A percentile compares a stretch with the other conserved stretches of the same genome.
Conservation (phyloP, 176 grass and related monocot genomes). For the Carex cristatella region DNA sequence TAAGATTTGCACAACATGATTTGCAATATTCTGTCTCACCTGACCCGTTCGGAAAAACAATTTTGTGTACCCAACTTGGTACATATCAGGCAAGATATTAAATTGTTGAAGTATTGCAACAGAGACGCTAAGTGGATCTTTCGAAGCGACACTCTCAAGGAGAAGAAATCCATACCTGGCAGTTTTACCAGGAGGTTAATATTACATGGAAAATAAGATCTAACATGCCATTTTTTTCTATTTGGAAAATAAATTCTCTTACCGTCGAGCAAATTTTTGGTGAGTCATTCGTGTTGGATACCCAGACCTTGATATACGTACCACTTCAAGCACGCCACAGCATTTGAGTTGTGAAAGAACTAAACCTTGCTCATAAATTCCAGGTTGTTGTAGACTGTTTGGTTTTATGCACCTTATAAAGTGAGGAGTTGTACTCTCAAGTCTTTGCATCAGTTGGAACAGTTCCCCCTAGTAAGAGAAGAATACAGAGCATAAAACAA, state of each 20-base stretch:
- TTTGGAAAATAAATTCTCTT: constrained; percentile 28
- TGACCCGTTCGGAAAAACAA: constrained; percentile 97
- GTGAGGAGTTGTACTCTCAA: constrained; percentile 91
- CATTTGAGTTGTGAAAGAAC: constrained; percentile 92
- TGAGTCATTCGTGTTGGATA: constrained; percentile 99
- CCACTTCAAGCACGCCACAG: constrained; percentile 98
- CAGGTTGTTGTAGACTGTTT: constrained; percentile 87
- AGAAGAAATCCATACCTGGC: constrained; percentile 95
- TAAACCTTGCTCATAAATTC: constrained; percentile 81
- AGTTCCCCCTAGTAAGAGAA: constrained; percentile 60
- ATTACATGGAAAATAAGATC: not conserved
- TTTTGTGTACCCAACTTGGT: constrained; percentile 99
- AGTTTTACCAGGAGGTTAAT: constrained; percentile 8
- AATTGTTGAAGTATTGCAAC: constrained; percentile 98
- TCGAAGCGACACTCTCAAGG: constrained; percentile 72
- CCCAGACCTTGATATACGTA: constrained; percentile 94
- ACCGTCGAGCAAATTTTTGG: constrained; percentile 93
- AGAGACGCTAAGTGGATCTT: constrained; percentile 94
- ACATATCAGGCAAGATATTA: constrained; percentile 97
- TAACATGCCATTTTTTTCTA: constrained; percentile 12
- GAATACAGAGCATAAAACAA: constrained; percentile 1
- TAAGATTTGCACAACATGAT: constrained; percentile 9
- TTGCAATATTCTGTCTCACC: constrained; percentile 35
- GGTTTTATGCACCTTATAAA: constrained; percentile 99
- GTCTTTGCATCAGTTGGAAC: constrained; percentile 97